phyloP scores from a whole-genome alignment of 2,329 filamentous ascomycete genomes.

The Aspergillus quadrilineatus region DNA sequence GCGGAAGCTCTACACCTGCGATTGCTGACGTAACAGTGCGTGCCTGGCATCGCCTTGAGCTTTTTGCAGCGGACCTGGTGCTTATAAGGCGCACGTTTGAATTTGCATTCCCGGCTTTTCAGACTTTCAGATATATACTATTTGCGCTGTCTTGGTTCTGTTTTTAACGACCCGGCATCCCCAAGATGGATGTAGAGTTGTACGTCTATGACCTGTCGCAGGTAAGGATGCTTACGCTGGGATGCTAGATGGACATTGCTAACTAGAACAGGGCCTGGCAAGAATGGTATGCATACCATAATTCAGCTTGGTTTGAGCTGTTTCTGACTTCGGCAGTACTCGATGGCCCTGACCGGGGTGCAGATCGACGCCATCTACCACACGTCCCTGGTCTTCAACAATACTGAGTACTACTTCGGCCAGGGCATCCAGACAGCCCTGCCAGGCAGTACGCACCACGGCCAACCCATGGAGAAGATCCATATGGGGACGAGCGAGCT shows the following conservation, averaged over 20 bases:
- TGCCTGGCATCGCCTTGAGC: conserved; percentile 3
- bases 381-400: conserved; percentile 80
- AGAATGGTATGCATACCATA: conserved; percentile 43
- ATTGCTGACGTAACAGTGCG: conserved; percentile 30
- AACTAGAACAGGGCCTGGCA: conserved; percentile 52
- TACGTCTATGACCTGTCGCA: conserved; percentile 76
- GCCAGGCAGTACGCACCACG: conserved; percentile 83
- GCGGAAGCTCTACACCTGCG: conserved; percentile 14
- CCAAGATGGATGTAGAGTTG: conserved; percentile 69
- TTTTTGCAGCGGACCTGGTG: background rate
- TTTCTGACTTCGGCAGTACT: conserved; percentile 48
- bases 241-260: conserved; percentile 14
- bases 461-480: conserved; percentile 73
- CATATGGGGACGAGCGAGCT: conserved; percentile 74
- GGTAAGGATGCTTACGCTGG: conserved; percentile 34
- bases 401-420: conserved; percentile 89
- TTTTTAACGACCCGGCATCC: background rate
- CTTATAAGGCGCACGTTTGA: background rate
- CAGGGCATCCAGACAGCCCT: conserved; percentile 78
- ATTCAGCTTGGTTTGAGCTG: background rate
- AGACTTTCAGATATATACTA: background rate
- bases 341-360: conserved; percentile 59
- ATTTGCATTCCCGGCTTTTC: background rate
- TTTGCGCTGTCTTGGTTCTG: background rate
- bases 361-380: conserved; percentile 94